A percentile compares a stretch with the other conserved stretches of the same genome.
phyloP scores from a whole-genome alignment of 225 moss, liverwort and hornwort genomes.

The Pleurozium schreberi region DNA sequence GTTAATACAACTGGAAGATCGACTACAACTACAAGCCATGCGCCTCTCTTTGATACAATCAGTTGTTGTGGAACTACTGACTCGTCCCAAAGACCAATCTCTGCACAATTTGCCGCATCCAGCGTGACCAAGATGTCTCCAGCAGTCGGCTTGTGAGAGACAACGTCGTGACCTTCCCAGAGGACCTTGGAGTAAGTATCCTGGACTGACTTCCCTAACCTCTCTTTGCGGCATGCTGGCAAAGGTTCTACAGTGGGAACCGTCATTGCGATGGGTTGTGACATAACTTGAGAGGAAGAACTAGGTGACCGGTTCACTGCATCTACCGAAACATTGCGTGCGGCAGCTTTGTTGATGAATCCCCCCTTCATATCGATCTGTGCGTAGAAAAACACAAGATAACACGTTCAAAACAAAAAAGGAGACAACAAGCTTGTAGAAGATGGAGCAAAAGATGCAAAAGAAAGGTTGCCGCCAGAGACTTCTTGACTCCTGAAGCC shows the following conservation, averaged over 20 bases:
- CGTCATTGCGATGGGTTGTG: background rate
- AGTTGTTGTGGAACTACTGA: background rate
- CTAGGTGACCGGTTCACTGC: background rate
- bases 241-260: background rate
- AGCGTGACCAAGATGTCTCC: background rate
- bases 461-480: too few relatives aligned
- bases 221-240: background rate
- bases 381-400: background rate
- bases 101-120: background rate
- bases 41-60: background rate
- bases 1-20: background rate
- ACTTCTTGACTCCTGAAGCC: background rate
- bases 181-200: background rate
- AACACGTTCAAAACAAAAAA: background rate
- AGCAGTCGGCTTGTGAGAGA: rapidly evolving
- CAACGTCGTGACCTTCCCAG: background rate
- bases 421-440: background rate
- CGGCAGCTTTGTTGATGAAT: background rate
- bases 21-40: background rate
- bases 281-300: background rate
- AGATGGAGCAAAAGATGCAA: background rate
- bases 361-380: background rate
- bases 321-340: background rate
- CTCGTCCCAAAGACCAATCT: background rate
- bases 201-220: background rate